Percentiles rank a stretch among this genome's conserved stretches.
Conservation (phyloP, 805 yeast species). For the Ogataea nakhonphanomensis region DNA sequence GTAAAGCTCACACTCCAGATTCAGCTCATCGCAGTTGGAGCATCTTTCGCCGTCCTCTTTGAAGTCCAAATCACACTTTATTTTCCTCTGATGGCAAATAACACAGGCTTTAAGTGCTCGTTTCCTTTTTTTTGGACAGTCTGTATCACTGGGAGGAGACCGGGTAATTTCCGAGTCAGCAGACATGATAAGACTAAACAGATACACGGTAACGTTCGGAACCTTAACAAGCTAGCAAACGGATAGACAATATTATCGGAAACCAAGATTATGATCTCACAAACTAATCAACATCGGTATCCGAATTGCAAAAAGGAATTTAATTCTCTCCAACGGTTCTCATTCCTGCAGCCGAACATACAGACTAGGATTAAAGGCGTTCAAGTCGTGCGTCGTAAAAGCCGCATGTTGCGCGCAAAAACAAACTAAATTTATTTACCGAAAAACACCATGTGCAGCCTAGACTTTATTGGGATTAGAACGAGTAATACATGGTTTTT, state of each 20-base stretch:
- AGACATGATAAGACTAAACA: not conserved
- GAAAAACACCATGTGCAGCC: too few species aligned
- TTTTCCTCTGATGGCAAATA: conserved; percentile 68
- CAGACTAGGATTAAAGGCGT: not conserved
- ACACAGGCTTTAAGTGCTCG: conserved; percentile 69
- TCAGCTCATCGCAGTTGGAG: conserved; percentile 31
- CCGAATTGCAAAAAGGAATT: not conserved
- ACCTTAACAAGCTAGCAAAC: not conserved
- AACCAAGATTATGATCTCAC: not conserved
- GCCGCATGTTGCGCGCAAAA: too few species aligned
- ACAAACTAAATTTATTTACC: too few species aligned
- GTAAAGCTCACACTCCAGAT: conserved; percentile 65
- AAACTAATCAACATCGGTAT: not conserved
- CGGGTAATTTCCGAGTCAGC: conserved; percentile 2
- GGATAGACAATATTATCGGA: not conserved
- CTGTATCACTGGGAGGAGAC: conserved; percentile 9
- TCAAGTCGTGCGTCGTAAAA: not conserved
- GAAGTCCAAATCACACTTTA: conserved; percentile 63
- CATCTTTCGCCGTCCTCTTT: conserved; percentile 61
- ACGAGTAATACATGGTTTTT: too few species aligned
- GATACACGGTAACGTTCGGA: not conserved
- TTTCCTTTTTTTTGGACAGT: conserved; percentile 36
- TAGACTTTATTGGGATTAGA: too few species aligned
- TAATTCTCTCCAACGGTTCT: conserved; percentile 4
- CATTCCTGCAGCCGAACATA: conserved; percentile 2